A percentile compares a stretch with the other conserved stretches of the same genome.
These are phyloP conservation scores for Halophytophthora batemanensis DNA, from an alignment of 352 stramenopile genomes.

Conservation along the genomic window DNA sequence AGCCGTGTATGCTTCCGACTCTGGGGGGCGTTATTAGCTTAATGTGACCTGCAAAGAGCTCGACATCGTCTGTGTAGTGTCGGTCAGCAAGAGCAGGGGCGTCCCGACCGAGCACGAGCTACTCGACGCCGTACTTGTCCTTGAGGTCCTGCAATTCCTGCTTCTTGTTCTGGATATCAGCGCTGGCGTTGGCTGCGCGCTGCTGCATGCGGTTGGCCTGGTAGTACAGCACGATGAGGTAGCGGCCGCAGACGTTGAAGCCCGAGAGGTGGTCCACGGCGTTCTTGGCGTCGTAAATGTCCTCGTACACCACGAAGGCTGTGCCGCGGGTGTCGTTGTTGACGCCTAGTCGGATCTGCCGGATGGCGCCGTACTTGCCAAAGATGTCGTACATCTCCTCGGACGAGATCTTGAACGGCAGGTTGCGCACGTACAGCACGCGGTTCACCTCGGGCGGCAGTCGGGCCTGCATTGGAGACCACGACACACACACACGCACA, in stretches of 20 bases:
- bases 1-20: too few relatives aligned
- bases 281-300: slow-evolving; percentile 99
- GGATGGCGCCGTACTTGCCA: slow-evolving; percentile 99
- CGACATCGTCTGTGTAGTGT: too few relatives aligned
- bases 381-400: slow-evolving; percentile 99
- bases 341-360: slow-evolving; percentile 93
- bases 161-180: slow-evolving; percentile 67
- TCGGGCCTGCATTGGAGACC: slow-evolving; percentile 47
- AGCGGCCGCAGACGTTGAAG: slow-evolving; percentile 99
- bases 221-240: slow-evolving; percentile 99
- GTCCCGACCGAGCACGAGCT: too few relatives aligned
- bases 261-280: slow-evolving; percentile 98
- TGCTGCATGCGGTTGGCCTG: slow-evolving; percentile 89
- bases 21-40: too few relatives aligned
- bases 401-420: slow-evolving; percentile 98
- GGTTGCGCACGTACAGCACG: slow-evolving; percentile 96
- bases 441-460: slow-evolving; percentile 98
- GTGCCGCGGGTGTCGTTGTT: slow-evolving; percentile 96
- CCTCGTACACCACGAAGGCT: slow-evolving; percentile 98
- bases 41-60: too few relatives aligned
- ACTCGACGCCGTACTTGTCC: slow-evolving; percentile 83
- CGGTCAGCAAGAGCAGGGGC: too few relatives aligned
- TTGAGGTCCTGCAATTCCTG: slow-evolving; percentile 84
- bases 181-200: slow-evolving; percentile 18
- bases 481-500: neutral